A percentile compares a stretch with the other conserved stretches of the same genome.
These are phyloP conservation scores for Wolfiporia cocos DNA, from an alignment of 1,284 basidiomycete species.

Conservation along the genomic window DNA sequence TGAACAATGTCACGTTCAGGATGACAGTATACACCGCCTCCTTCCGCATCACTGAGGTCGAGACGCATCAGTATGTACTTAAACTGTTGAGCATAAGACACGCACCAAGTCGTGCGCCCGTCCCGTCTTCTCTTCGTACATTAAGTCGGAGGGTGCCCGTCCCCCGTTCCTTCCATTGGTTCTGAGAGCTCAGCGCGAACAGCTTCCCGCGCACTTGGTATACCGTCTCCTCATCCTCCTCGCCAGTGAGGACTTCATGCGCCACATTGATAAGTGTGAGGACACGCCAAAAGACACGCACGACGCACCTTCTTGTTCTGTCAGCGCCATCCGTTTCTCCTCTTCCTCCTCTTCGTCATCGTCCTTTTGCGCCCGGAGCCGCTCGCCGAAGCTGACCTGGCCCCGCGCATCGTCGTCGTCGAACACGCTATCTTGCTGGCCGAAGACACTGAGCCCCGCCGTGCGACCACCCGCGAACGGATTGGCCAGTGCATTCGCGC, in stretches of 20 bases:
- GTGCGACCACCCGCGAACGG: conserved; percentile 20
- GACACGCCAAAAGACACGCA: background rate
- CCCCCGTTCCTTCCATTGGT: conserved; percentile 85
- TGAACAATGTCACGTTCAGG: conserved; percentile 83
- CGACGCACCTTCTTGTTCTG: conserved; percentile 66
- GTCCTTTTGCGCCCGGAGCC: conserved; percentile 45
- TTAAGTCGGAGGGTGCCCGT: conserved; percentile 82
- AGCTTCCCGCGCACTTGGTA: conserved; percentile 85
- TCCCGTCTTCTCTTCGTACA: conserved; percentile 60
- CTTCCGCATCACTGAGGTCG: conserved; percentile 81
- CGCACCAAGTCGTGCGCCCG: conserved; percentile 71
- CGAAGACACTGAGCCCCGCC: conserved; percentile 14
- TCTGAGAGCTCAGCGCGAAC: conserved; percentile 62
- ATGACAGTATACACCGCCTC: conserved; percentile 86
- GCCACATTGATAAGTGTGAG: conserved; percentile 3
- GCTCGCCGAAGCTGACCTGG: conserved; percentile 48
- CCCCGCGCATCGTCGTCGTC: conserved; percentile 33
- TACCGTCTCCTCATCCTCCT: conserved; percentile 87
- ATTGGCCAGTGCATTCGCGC: no score
- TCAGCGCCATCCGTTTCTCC: conserved; percentile 43
- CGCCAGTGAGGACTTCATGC: conserved; percentile 74
- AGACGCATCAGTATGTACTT: background rate
- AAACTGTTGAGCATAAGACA: conserved; percentile 8
- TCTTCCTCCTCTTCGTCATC: conserved; percentile 43
- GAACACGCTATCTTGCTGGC: conserved; percentile 23